phyloP scores from a whole-genome alignment of 768 basidiomycete species.

The Xanthoconium stramineum region DNA sequence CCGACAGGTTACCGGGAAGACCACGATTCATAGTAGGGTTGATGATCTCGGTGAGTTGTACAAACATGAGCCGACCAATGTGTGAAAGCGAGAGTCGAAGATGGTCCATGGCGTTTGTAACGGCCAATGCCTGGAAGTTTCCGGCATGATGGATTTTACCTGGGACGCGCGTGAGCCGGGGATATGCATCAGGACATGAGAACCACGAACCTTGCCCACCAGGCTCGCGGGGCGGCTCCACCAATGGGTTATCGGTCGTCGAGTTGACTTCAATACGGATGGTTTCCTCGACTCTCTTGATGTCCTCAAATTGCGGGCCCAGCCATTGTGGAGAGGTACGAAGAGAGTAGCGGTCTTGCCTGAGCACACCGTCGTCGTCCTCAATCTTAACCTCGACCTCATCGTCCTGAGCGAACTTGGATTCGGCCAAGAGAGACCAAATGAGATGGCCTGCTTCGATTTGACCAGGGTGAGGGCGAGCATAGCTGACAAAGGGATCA shows the following conservation, averaged over 20 bases:
- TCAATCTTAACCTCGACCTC: conserved; percentile 74
- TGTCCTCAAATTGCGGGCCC: conserved; percentile 81
- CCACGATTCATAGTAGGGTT: conserved; percentile 70
- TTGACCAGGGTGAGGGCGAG: conserved; percentile 85
- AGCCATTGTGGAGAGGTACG: conserved; percentile 81
- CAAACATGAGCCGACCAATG: conserved; percentile 66
- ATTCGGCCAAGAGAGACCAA: conserved; percentile 64
- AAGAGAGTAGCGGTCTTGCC: conserved; percentile 70
- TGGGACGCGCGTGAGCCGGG: background rate
- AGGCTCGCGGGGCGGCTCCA: conserved; percentile 74
- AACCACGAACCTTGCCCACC: conserved; percentile 18
- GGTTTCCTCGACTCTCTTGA: conserved; percentile 59
- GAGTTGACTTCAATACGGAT: conserved; percentile 79
- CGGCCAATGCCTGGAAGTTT: conserved; percentile 86
- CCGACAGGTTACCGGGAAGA: conserved; percentile 74
- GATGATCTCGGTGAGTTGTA: conserved; percentile 56
- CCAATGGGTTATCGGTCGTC: conserved; percentile 85
- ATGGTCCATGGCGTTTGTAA: conserved; percentile 87
- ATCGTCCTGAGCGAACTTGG: conserved; percentile 60
- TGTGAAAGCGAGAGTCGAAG: conserved; percentile 71
- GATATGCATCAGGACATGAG: background rate
- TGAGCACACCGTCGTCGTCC: conserved; percentile 68
- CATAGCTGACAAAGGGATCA: conserved; percentile 70
- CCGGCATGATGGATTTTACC: conserved; percentile 76
- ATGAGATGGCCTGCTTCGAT: conserved; percentile 73